Percentiles rank a stretch among this genome's conserved stretches.
These are phyloP conservation scores for Nicotiana noctiflora DNA, from an alignment of 257 asterid species.

Conservation along the genomic window DNA sequence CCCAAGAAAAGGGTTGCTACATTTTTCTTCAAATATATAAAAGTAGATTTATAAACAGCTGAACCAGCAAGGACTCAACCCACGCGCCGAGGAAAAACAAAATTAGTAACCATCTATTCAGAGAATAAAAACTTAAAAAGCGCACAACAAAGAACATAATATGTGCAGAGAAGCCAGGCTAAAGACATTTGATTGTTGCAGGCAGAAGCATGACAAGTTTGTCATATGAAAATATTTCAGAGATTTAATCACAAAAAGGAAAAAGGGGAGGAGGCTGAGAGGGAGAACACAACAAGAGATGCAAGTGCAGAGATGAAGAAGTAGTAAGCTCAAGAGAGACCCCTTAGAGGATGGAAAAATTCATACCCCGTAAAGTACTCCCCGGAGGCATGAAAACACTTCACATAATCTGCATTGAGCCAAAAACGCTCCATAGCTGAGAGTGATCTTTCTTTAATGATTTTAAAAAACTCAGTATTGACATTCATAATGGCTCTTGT, in stretches of 20 bases:
- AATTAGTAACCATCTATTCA: background rate
- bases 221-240: background rate
- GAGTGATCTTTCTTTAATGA: conserved; percentile 58
- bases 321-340: background rate
- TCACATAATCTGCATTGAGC: conserved; percentile 94
- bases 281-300: background rate
- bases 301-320: background rate
- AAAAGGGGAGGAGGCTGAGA: background rate
- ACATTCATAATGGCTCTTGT: conserved; percentile 73
- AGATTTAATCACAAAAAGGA: background rate
- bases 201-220: background rate
- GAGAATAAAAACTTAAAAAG: background rate
- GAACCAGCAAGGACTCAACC: background rate
- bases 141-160: background rate
- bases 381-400: conserved; percentile 83
- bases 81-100: background rate
- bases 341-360: conserved; percentile 15
- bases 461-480: conserved; percentile 63
- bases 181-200: background rate
- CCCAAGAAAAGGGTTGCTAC: background rate
- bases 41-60: background rate
- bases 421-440: conserved; percentile 80
- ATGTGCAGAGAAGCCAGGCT: background rate
- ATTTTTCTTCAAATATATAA: background rate
- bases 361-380: conserved; percentile 82